Conservation (phyloP, 768 basidiomycete genomes). For the Trametes elegans region DNA sequence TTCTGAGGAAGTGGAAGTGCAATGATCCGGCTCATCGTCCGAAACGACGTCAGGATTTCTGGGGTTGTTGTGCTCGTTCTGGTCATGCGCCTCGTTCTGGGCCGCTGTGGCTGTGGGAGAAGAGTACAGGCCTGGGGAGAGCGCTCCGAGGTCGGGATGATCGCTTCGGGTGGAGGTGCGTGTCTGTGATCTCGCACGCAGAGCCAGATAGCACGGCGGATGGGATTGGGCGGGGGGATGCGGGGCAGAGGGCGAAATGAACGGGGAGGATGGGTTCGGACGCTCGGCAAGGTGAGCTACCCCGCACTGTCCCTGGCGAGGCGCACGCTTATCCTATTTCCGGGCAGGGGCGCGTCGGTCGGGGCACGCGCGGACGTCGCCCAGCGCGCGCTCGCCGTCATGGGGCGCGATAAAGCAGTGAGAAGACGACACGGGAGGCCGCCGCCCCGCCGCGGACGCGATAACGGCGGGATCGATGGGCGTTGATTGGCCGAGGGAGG, state of each 20-base stretch:
- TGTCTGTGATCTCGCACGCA: conserved; percentile 6
- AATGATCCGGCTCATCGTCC: conserved; percentile 16
- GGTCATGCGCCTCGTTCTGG: conserved; percentile 19
- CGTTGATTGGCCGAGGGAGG: background rate
- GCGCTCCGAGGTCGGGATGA: conserved; percentile 18
- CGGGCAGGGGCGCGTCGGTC: conserved; percentile 10
- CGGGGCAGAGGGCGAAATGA: conserved; percentile 9
- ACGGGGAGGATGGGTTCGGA: background rate
- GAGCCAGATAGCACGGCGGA: conserved; percentile 2
- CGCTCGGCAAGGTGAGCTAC: too few relatives aligned
- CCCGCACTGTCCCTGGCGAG: background rate
- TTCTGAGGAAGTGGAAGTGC: background rate
- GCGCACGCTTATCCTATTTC: background rate
- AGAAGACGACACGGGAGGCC: background rate
- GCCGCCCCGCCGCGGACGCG: background rate
- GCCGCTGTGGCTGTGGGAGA: conserved; percentile 14
- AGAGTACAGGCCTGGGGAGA: conserved; percentile 1
- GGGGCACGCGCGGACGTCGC: background rate
- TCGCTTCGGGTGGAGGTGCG: background rate
- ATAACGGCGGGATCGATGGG: conserved; percentile 10
- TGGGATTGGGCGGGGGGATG: background rate
- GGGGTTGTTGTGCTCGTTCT: background rate
- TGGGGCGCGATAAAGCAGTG: background rate
- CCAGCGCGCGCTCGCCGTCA: background rate
- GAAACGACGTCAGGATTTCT: background rate